Evolutionary conservation across 208 protist species (phyloP).

Genomic region (Entamoeba moshkovskii): DNA sequence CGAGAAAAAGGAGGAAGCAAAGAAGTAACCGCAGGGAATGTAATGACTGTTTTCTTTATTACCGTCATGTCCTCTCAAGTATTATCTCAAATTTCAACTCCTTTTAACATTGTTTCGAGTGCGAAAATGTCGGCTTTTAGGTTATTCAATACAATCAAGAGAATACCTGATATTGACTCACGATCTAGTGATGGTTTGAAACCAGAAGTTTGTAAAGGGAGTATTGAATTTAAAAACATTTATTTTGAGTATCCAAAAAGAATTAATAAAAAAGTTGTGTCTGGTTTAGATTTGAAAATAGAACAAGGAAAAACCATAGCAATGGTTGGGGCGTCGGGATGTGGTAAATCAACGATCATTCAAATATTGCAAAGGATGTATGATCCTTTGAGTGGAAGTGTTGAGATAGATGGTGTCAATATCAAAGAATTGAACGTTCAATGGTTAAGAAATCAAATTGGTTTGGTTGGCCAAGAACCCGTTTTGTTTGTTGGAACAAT

Average conservation of each 20-base stretch:
- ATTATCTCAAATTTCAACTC: neutral
- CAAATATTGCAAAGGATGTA: constrained; percentile 78
- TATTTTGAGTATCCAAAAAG: neutral
- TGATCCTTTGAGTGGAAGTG: constrained; percentile 57
- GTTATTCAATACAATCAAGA: neutral
- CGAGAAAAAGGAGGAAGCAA: neutral
- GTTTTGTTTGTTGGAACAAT: constrained; percentile 81
- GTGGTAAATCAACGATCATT: constrained; percentile 69
- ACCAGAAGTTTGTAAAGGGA: neutral
- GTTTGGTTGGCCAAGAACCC: constrained; percentile 74
- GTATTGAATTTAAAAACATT: neutral
- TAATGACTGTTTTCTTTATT: neutral
- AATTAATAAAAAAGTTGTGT: neutral
- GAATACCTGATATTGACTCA: neutral
- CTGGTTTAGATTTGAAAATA: neutral
- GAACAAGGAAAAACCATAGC: constrained; percentile 55
- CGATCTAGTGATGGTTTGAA: neutral
- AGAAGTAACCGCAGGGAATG: neutral
- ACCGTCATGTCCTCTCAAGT: neutral
- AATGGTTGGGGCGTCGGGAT: constrained; percentile 71
- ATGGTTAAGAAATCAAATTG: neutral
- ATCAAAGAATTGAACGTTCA: constrained; percentile 51
- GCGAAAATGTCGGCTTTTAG: neutral
- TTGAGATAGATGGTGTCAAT: constrained; percentile 72
- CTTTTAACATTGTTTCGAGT: neutral